Percentiles rank a stretch among this genome's conserved stretches.
phyloP scores from a whole-genome alignment of 202 grass and related monocot genomes.

The Sporobolus alterniflorus region DNA sequence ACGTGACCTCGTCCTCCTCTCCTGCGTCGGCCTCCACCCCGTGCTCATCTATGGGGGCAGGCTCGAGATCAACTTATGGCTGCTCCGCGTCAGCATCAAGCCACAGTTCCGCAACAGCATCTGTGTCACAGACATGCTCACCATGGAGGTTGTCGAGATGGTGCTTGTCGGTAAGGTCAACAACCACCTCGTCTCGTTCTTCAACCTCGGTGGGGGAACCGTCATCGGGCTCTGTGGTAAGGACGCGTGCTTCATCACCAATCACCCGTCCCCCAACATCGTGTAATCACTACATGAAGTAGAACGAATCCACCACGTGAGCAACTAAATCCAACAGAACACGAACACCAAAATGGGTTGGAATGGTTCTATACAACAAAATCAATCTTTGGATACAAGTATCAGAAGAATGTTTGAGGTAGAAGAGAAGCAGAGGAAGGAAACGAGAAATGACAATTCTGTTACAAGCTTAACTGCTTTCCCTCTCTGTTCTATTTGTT shows the following conservation, averaged over 20 bases:
- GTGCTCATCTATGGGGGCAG: slow-evolving; percentile 78
- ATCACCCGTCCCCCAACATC: slow-evolving; percentile 69
- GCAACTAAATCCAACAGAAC: no score
- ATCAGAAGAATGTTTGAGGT: no score
- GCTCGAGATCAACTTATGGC: slow-evolving; percentile 87
- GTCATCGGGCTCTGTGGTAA: slow-evolving; percentile 84
- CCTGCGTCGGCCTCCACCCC: slow-evolving; percentile 77
- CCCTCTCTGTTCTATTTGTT: no score
- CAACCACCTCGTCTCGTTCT: slow-evolving; percentile 82
- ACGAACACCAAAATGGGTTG: no score
- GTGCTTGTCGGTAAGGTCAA: slow-evolving; percentile 95
- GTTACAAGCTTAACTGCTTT: no score
- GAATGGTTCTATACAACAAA: no score
- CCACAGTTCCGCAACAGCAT: slow-evolving; percentile 83
- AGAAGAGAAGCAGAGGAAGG: no score
- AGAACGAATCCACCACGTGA: no score
- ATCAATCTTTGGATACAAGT: no score
- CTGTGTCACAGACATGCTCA: slow-evolving; percentile 71
- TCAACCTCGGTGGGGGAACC: slow-evolving; percentile 64
- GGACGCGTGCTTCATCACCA: slow-evolving; percentile 86
- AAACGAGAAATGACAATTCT: no score
- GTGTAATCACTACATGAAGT: no score
- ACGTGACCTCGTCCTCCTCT: slow-evolving; percentile 83
- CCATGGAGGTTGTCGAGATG: slow-evolving; percentile 98
- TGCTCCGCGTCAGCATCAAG: slow-evolving; percentile 60